Conservation (phyloP, 192 early-diverging fungal species). For the Dissophora ornata region DNA sequence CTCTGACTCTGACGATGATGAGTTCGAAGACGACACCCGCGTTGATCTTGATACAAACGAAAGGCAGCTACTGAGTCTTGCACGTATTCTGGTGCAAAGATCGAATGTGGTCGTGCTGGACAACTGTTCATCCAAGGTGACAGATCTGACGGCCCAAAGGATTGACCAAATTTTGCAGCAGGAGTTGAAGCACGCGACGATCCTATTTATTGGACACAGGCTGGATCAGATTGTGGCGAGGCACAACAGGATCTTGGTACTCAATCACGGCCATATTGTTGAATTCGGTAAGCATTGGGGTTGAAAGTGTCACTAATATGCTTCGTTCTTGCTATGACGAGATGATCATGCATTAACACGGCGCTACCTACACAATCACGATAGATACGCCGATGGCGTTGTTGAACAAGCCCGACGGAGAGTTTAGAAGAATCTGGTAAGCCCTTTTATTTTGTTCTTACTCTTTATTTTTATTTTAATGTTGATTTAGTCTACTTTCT, state of each 20-base stretch:
- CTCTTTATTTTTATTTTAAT: neutral
- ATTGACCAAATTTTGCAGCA: slow-evolving; percentile 73
- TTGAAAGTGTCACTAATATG: no score
- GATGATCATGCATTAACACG: no score
- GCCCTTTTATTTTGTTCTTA: neutral
- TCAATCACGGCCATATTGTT: slow-evolving; percentile 76
- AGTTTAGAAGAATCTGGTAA: slow-evolving; percentile 38
- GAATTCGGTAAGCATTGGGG: slow-evolving; percentile 67
- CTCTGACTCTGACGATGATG: no score
- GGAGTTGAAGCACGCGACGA: slow-evolving; percentile 64
- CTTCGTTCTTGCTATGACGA: no score
- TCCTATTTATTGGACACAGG: slow-evolving; percentile 80
- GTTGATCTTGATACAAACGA: slow-evolving; percentile 61
- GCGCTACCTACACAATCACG: no score
- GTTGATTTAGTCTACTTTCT: no score
- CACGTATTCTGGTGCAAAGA: slow-evolving; percentile 73
- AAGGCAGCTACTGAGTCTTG: slow-evolving; percentile 73
- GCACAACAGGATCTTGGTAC: slow-evolving; percentile 78
- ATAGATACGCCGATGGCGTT: slow-evolving; percentile 47
- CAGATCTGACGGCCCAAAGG: slow-evolving; percentile 67
- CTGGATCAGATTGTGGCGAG: slow-evolving; percentile 71
- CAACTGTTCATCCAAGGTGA: slow-evolving; percentile 76
- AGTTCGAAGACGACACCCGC: slow-evolving; percentile 25
- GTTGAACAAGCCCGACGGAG: slow-evolving; percentile 31
- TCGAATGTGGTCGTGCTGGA: slow-evolving; percentile 84